Evolutionary conservation across 1,284 basidiomycete genomes (phyloP).

Genomic region (Coniferiporia sulphurascens): DNA sequence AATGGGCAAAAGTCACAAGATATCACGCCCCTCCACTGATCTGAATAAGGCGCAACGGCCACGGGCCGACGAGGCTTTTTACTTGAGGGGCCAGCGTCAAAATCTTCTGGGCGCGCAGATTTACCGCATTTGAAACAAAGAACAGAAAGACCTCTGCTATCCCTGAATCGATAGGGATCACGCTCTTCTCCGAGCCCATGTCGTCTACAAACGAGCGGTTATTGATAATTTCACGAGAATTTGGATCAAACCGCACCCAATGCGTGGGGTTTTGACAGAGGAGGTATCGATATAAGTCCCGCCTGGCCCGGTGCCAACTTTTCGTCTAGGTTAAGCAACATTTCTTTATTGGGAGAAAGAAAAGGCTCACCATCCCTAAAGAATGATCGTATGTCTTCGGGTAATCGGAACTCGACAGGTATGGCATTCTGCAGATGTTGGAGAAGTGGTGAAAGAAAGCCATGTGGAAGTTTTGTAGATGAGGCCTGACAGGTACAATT

Average conservation of each 20-base stretch:
- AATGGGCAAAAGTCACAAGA: slow-evolving; percentile 95
- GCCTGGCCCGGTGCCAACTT: slow-evolving; percentile 69
- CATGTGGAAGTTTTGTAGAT: slow-evolving; percentile 54
- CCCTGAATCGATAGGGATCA: slow-evolving; percentile 84
- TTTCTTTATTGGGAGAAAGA: slow-evolving; percentile 15
- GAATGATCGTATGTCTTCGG: slow-evolving; percentile 81
- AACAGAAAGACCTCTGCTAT: slow-evolving; percentile 77
- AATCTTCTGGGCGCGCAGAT: slow-evolving; percentile 59
- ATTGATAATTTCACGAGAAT: slow-evolving; percentile 6
- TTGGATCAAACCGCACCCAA: slow-evolving; percentile 56
- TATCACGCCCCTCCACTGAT: slow-evolving; percentile 69
- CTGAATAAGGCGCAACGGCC: slow-evolving; percentile 28
- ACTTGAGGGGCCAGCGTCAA: slow-evolving; percentile 44
- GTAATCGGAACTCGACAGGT: slow-evolving; percentile 84
- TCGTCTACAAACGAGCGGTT: slow-evolving; percentile 49
- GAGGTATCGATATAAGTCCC: slow-evolving; percentile 78
- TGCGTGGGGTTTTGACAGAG: slow-evolving; percentile 69
- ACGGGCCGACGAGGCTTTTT: slow-evolving; percentile 50
- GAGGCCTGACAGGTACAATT: slow-evolving; percentile 46
- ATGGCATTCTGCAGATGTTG: slow-evolving; percentile 58
- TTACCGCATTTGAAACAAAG: slow-evolving; percentile 88
- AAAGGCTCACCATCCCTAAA: slow-evolving; percentile 74
- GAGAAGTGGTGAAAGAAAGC: slow-evolving; percentile 65
- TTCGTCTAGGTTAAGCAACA: slow-evolving; percentile 2
- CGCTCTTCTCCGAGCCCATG: slow-evolving; percentile 88